Base-by-base conservation (phyloP, 371 early-diverging fungal species). In the Coemansia sp. region DNA sequence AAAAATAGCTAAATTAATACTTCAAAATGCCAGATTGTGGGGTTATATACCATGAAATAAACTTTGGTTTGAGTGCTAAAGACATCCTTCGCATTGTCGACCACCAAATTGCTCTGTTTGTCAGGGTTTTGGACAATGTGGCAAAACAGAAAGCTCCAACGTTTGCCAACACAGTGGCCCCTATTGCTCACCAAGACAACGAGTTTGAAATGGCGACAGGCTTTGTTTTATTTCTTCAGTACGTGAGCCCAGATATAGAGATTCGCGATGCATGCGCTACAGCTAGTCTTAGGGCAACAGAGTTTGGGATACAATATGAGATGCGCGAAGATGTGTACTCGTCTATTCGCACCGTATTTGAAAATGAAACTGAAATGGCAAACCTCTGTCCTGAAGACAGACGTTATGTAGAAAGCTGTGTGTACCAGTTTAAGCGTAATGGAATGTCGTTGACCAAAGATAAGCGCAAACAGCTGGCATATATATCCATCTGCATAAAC, bases 321-420 rank as follows among this genome's bases (percentile, higher is more conserved):
- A 87, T 88, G 85, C 84, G 89, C 34, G 82, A 83, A 50, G 89
- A 90, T 56, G 67, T 90, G 10, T 89, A 84, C 54, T 61, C 62
- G 14, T 82, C 83, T 11, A 81, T 88, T 51, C 78, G 81, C 11
- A 69, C 68, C 16, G 84, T 83, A 54, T 82, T 45, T 39, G 53
- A 69, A 52, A 67, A 77, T 53, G 80, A 81, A 60, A 82, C 79
- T 1, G 85, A 87, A 60, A 48, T 85, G 34, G 59, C 62, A 2
- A 55, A 42, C 1, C 76, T 89, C 51, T 76, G 69, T 4, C 64
- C 62, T 21, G 89, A 90, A 69, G 88, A 87, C 47, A 80, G 80
- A 26, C 83, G 87, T 14, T 69, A 88, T 45, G 64, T 89, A 16
- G 77, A 81, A 37, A 83, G 83, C 62, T 70, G 83, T 21, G 79